Conservation (phyloP, 805 yeast genomes). For the Kodamaea fukazawae region DNA sequence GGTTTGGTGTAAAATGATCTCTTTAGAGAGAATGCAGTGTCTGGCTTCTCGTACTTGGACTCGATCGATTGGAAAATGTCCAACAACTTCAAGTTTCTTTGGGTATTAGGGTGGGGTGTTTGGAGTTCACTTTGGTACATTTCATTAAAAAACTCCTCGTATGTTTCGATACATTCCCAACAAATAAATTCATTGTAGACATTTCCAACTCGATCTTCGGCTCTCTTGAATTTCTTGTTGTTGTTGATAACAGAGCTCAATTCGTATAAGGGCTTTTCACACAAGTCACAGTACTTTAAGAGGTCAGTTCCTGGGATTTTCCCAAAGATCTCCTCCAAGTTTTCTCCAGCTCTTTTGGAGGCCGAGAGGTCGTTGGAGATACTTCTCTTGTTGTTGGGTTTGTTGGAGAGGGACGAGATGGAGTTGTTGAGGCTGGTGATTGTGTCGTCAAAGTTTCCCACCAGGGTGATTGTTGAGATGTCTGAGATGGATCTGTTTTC, state of each 20-base stretch:
- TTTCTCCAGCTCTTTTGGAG: conserved; percentile 15
- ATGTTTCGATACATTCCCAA: conserved; percentile 56
- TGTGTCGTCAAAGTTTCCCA: conserved; percentile 7
- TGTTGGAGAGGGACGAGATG: background rate
- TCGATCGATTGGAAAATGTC: conserved; percentile 19
- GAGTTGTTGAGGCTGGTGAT: conserved; percentile 3
- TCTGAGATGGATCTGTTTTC: conserved; percentile 11
- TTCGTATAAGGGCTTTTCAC: conserved; percentile 69
- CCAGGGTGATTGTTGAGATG: conserved; percentile 10
- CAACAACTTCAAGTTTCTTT: conserved; percentile 13
- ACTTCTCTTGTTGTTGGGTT: conserved; percentile 11
- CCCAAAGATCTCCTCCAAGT: conserved; percentile 38
- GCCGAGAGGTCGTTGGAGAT: conserved; percentile 9
- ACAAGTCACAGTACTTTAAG: conserved; percentile 58
- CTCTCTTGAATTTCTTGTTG: conserved; percentile 14
- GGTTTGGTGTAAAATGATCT: conserved; percentile 13
- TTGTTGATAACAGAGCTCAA: conserved; percentile 41
- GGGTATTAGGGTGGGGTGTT: conserved; percentile 1
- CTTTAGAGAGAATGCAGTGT: conserved; percentile 5
- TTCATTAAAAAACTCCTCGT: conserved; percentile 51
- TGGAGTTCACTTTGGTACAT: conserved; percentile 18
- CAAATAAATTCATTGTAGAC: conserved; percentile 57
- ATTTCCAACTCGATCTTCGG: conserved; percentile 14
- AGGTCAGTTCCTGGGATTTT: conserved; percentile 37
- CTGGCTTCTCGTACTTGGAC: conserved; percentile 18